Evolutionary conservation across 163 green algal genomes (phyloP).

Genomic region (Scenedesmus sp.): DNA sequence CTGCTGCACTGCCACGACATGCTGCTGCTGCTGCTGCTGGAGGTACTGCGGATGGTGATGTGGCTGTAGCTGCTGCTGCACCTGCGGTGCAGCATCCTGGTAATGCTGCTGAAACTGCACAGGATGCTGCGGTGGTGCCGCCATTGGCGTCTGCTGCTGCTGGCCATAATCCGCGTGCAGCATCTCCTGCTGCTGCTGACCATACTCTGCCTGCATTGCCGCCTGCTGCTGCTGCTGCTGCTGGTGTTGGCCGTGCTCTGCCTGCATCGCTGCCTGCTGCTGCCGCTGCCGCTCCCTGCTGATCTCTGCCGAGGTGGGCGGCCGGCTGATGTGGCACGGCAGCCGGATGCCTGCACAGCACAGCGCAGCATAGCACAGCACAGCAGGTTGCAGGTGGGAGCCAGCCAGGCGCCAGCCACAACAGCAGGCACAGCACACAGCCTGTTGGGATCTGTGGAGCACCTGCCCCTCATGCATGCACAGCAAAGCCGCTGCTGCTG

Average conservation of each 20-base stretch:
- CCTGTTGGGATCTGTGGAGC: no score
- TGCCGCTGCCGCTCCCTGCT: constrained; percentile 6
- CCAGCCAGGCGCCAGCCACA: background rate
- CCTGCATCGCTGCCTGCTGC: constrained; percentile 8
- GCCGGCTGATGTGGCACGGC: constrained; percentile 8
- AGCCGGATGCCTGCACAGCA: constrained; percentile 20
- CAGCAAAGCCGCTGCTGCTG: no score
- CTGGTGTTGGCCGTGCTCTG: constrained; percentile 8
- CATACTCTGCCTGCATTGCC: background rate
- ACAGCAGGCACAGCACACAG: background rate
- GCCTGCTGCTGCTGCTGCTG: constrained; percentile 12
- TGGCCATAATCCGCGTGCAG: background rate
- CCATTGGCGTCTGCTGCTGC: background rate
- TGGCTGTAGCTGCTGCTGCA: background rate
- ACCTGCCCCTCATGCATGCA: no score
- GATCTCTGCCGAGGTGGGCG: constrained; percentile 21
- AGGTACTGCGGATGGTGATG: constrained; percentile 13
- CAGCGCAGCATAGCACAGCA: background rate
- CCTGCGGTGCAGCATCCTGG: background rate
- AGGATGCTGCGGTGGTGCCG: background rate
- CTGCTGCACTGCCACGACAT: background rate
- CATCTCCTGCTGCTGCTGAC: background rate
- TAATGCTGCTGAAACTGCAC: background rate
- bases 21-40: constrained; percentile 16
- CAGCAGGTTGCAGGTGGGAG: background rate